A percentile compares a stretch with the other conserved stretches of the same genome.
phyloP scores from a whole-genome alignment of 2,329 filamentous ascomycete species.

The Colletotrichum brevisporum region DNA sequence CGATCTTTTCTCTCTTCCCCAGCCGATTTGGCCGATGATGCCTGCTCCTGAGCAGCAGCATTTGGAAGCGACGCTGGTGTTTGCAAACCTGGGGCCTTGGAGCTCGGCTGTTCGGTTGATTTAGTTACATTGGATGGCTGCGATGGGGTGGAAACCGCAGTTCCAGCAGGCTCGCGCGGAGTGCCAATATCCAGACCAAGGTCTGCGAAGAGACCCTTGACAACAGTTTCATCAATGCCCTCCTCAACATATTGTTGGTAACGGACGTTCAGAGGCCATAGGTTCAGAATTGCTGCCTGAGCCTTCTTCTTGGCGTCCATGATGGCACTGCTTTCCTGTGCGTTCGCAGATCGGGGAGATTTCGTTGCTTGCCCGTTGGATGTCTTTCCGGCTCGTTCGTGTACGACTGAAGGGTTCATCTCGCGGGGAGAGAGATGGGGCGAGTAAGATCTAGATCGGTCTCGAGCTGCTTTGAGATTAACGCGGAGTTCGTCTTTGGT shows the following conservation, averaged over 20 bases:
- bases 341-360: not conserved
- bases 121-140: not conserved
- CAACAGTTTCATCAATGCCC: conserved; percentile 74
- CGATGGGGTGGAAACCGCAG: conserved; percentile 4
- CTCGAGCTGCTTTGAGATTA: conserved; percentile 49
- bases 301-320: conserved; percentile 70
- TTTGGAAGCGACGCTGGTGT: not conserved
- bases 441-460: conserved; percentile 67
- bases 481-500: not conserved
- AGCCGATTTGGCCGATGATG: conserved; percentile 51
- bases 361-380: not conserved
- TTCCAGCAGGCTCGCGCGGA: conserved; percentile 31
- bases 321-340: conserved; percentile 41
- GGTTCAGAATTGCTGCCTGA: conserved; percentile 75
- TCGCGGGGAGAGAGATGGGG: conserved; percentile 66
- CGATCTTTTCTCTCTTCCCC: conserved; percentile 79
- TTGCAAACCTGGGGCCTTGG: not conserved
- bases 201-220: conserved; percentile 77
- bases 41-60: conserved; percentile 9
- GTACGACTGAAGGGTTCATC: conserved; percentile 46
- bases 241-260: conserved; percentile 82
- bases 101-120: conserved; percentile 3
- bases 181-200: conserved; percentile 69
- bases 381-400: not conserved
- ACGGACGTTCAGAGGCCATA: conserved; percentile 77